Evolutionary conservation across 805 yeast species (phyloP), one percentile per base, ranked within the genome.

Genomic region (Jamesozyma gamospora): DNA sequence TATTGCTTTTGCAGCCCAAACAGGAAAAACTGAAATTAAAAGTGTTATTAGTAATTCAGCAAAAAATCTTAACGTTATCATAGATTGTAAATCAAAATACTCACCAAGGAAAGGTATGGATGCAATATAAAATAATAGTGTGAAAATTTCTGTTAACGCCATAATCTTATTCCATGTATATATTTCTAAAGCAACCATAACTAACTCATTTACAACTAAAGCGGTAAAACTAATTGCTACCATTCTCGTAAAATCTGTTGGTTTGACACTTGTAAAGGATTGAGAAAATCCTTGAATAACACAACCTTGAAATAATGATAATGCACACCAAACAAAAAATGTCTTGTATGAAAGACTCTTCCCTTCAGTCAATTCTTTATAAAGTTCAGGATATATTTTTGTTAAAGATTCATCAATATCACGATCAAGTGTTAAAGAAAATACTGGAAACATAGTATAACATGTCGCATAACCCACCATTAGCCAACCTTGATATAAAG

Each of bases 391-490:
- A 58, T 90, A 92, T 41, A 87, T 69, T 42, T 80, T 79, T 2
- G 95, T 94, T 46, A 92, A 72, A 38, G 79, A 81, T 56, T 87
- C 96, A 51, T 79, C 87, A 35, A 92, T 88, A 58, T 92, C 99
- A 40, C 79, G 77, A 58, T 92, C 97, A 35, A 86, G 70, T 0
- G 94, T 95, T 48, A 92, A 65, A 0, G 96, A 84, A 53, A 92
- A 92, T 2, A 92, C 97, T 0, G 99, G 99, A 41, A 90, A 87
- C 99, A 92, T 92, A 0, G 99, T 92, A 62, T 92, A 92, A 39
- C 86, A 72, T 0, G 99, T 92, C 2, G 97, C 94, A 62, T 92
- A 92, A 2, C 98, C 99, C 33, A 92, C 98, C 96, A 92, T 87
- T 35, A 92, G 69, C 81, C 94, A 90, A 2, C 99, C 99, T 58